These are phyloP conservation scores for Phytopythium boreale DNA, from an alignment of 352 stramenopile species.

Conservation along the genomic window DNA sequence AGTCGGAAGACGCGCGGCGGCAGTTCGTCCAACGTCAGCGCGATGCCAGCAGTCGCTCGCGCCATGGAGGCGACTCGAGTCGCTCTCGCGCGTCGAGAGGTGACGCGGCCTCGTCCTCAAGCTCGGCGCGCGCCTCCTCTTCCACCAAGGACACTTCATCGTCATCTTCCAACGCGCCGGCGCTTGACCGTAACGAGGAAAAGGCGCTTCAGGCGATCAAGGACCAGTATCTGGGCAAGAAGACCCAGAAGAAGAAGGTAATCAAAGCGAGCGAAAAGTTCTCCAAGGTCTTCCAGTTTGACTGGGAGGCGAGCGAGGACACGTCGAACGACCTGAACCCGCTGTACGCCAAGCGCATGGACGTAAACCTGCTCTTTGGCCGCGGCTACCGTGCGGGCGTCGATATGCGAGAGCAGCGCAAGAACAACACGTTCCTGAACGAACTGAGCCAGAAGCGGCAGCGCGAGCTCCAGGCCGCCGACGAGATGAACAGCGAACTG, in stretches of 20 bases:
- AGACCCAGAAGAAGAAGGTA: slow-evolving; percentile 84
- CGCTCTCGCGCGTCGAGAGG: not conserved
- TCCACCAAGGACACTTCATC: slow-evolving; percentile 2
- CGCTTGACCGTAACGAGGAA: slow-evolving; percentile 46
- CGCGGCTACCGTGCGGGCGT: slow-evolving; percentile 91
- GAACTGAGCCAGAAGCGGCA: slow-evolving; percentile 87
- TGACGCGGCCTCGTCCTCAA: not conserved
- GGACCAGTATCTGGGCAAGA: slow-evolving; percentile 89
- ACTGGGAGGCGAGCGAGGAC: slow-evolving; percentile 92
- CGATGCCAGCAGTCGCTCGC: slow-evolving; percentile 17
- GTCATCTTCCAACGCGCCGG: slow-evolving; percentile 11
- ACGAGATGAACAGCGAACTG: slow-evolving; percentile 62
- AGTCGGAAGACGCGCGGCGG: slow-evolving; percentile 50
- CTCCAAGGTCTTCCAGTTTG: slow-evolving; percentile 92
- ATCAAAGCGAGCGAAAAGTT: slow-evolving; percentile 93
- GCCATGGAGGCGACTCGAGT: slow-evolving; percentile 15
- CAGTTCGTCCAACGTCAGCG: slow-evolving; percentile 63
- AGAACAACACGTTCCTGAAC: slow-evolving; percentile 87
- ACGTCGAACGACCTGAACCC: slow-evolving; percentile 90
- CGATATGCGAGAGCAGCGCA: slow-evolving; percentile 92
- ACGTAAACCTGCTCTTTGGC: slow-evolving; percentile 91
- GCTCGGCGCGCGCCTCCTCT: not conserved
- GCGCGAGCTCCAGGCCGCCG: slow-evolving; percentile 63
- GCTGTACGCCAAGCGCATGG: slow-evolving; percentile 85
- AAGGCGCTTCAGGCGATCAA: slow-evolving; percentile 83